Conservation (phyloP, 2,329 filamentous ascomycete genomes). For the Aspergillus aculeatus region DNA sequence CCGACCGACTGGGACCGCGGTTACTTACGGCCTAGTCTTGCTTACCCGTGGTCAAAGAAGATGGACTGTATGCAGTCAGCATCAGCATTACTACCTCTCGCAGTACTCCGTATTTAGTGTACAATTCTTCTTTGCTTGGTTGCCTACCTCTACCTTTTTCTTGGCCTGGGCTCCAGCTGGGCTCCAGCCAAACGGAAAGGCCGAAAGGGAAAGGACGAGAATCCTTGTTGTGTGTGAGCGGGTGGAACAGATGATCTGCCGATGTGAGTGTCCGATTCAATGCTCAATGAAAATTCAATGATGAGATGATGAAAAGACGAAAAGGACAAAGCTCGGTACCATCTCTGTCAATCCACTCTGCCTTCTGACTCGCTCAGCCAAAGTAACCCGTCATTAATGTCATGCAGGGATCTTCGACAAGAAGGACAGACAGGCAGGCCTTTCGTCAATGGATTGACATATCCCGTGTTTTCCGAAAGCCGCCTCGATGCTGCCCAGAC, state of each 20-base stretch:
- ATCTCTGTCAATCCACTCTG: neutral
- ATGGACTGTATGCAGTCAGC: neutral
- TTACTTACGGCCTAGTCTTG: neutral
- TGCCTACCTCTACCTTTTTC: neutral
- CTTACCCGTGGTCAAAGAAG: too few species aligned
- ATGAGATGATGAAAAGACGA: neutral
- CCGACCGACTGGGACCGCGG: neutral
- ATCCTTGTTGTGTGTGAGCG: neutral
- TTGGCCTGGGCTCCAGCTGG: neutral
- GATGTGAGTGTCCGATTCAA: neutral
- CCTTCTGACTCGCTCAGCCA: conserved; percentile 1
- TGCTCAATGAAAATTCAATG: neutral
- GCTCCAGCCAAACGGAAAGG: neutral
- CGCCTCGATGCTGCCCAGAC: neutral
- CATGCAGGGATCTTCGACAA: conserved; percentile 4
- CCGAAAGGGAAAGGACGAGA: neutral
- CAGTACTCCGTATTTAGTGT: too few species aligned
- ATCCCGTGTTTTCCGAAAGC: conserved; percentile 7
- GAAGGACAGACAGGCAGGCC: neutral
- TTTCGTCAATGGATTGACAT: neutral
- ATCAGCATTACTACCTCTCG: neutral
- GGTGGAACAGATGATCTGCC: neutral
- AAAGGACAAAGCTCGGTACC: conserved; percentile 2
- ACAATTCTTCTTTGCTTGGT: too few species aligned
- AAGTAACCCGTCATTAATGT: neutral